These are phyloP conservation scores for Eucalyptus marginata DNA, from an alignment of 345 rosid genomes.

Conservation along the genomic window DNA sequence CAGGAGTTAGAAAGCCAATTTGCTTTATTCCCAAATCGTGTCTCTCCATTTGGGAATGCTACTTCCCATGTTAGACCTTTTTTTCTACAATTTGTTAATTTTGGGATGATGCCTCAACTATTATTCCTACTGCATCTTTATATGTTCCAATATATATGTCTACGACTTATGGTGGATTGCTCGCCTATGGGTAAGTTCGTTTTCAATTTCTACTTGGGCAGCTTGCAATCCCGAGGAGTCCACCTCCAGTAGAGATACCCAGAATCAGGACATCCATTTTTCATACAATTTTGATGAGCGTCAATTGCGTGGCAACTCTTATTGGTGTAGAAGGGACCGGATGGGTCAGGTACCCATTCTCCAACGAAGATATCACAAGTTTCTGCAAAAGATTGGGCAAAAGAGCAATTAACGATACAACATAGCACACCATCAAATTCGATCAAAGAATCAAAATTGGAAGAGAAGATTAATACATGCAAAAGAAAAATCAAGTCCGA, in stretches of 20 bases:
- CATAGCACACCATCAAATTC: not conserved
- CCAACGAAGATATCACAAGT: conserved; percentile 69
- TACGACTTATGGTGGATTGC: no score
- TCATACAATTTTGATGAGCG: conserved; percentile 68
- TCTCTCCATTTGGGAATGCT: no score
- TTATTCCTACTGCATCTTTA: no score
- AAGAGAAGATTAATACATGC: not conserved
- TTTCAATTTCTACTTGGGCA: conserved; percentile 17
- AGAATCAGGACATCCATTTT: conserved; percentile 74
- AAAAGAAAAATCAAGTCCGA: not conserved
- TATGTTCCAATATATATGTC: no score
- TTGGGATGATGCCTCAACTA: no score
- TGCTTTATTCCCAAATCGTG: no score
- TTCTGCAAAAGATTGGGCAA: not conserved
- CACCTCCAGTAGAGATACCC: conserved; percentile 78
- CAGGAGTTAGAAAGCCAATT: no score
- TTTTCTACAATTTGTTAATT: no score
- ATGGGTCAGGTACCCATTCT: conserved; percentile 61
- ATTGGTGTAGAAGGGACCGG: conserved; percentile 68
- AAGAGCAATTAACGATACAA: not conserved
- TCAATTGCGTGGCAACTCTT: conserved; percentile 54
- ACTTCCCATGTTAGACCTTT: no score
- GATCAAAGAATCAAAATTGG: not conserved
- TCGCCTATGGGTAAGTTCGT: no score
- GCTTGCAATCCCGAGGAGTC: conserved; percentile 59